Evolutionary conservation across 192 early-diverging fungal genomes (phyloP).

Genomic region (Phycomyces nitens): DNA sequence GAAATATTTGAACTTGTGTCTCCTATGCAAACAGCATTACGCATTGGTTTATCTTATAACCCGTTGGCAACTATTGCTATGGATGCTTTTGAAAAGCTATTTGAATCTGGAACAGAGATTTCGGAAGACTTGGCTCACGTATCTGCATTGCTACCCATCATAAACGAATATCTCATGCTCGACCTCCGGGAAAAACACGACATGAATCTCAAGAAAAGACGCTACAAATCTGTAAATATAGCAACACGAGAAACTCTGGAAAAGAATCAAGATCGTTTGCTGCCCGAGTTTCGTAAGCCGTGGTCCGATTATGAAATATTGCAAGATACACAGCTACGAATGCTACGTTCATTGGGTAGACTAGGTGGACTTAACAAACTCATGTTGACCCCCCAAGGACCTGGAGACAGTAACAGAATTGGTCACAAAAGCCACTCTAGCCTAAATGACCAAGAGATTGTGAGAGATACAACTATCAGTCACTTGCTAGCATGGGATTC

Average conservation of each 20-base stretch:
- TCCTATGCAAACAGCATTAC: constrained; percentile 61
- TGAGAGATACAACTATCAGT: constrained; percentile 9
- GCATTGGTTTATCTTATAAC: constrained; percentile 61
- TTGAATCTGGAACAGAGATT: constrained; percentile 27
- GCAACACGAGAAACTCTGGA: neutral
- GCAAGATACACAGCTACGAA: constrained; percentile 54
- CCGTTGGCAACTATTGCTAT: constrained; percentile 60
- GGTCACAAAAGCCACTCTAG: no score
- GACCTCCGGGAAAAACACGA: constrained; percentile 10
- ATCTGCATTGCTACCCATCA: constrained; percentile 50
- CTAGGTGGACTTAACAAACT: constrained; percentile 59
- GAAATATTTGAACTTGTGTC: constrained; percentile 43
- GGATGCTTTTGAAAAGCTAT: constrained; percentile 58
- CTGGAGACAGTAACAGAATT: neutral
- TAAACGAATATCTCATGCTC: constrained; percentile 66
- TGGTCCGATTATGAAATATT: neutral
- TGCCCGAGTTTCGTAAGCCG: no score
- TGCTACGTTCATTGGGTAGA: constrained; percentile 59
- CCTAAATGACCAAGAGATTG: constrained; percentile 6
- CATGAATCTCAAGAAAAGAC: neutral
- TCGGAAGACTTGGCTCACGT: constrained; percentile 14
- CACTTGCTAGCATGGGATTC: constrained; percentile 67
- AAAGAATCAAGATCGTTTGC: no score
- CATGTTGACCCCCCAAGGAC: constrained; percentile 19
- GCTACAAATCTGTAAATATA: neutral